Percentiles rank a stretch among this genome's conserved stretches.
Evolutionary conservation across 768 basidiomycete species (phyloP).

Genomic region (Pulveroboletus sp.): DNA sequence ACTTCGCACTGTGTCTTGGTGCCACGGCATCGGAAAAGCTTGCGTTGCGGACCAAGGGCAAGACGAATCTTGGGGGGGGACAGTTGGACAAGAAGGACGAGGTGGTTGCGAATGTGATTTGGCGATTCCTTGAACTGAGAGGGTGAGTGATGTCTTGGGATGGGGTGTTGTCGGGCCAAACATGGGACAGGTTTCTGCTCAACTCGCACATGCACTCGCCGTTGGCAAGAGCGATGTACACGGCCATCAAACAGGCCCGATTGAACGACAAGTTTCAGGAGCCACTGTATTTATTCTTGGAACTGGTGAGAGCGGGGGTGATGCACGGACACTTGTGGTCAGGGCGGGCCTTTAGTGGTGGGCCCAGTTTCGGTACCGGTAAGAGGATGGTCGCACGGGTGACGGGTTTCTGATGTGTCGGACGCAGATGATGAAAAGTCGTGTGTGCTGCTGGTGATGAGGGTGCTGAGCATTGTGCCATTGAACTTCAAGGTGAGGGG

Average conservation of each 20-base stretch:
- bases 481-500: constrained; percentile 80
- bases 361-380: constrained; percentile 93
- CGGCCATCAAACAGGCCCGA: constrained; percentile 70
- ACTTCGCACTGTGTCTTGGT: constrained; percentile 91
- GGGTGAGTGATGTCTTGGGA: constrained; percentile 62
- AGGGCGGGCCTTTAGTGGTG: constrained; percentile 84
- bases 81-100: constrained; percentile 97
- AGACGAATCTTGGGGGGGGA: constrained; percentile 38
- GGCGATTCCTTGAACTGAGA: constrained; percentile 95
- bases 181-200: constrained; percentile 68
- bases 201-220: constrained; percentile 88
- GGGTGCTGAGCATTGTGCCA: constrained; percentile 93
- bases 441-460: constrained; percentile 94
- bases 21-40: constrained; percentile 81
- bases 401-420: constrained; percentile 23
- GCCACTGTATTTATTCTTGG: constrained; percentile 89
- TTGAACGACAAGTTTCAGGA: constrained; percentile 99
- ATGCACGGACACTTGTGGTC: constrained; percentile 95
- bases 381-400: constrained; percentile 35
- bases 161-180: neutral
- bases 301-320: constrained; percentile 93
- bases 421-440: constrained; percentile 86
- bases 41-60: constrained; percentile 78
- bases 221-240: constrained; percentile 88
- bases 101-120: constrained; percentile 95